These are phyloP conservation scores for Globisporangium polare DNA, from an alignment of 352 stramenopile genomes.

Conservation along the genomic window DNA sequence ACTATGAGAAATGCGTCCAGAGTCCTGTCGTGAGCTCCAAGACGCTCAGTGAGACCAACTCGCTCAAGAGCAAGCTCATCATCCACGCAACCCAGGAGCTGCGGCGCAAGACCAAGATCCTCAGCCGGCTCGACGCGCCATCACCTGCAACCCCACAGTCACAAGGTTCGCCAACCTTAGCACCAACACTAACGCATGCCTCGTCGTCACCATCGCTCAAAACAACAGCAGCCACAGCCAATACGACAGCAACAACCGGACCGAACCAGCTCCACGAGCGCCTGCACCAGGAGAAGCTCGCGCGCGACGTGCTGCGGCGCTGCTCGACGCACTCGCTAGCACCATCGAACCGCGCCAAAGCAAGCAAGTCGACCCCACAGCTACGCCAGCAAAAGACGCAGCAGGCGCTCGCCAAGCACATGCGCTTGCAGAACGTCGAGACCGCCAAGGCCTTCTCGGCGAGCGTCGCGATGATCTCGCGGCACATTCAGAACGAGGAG, in stretches of 20 bases:
- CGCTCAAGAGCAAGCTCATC: slow-evolving; percentile 26
- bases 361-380: slow-evolving; percentile 23
- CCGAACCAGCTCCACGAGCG: slow-evolving; percentile 19
- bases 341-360: slow-evolving; percentile 27
- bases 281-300: slow-evolving; percentile 34
- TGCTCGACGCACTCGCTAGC: slow-evolving; percentile 26
- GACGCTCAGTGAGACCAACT: slow-evolving; percentile 14
- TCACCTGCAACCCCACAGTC: not conserved
- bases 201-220: slow-evolving; percentile 7
- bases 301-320: slow-evolving; percentile 24
- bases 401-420: slow-evolving; percentile 24
- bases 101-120: slow-evolving; percentile 29
- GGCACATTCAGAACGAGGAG: slow-evolving; percentile 68
- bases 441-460: slow-evolving; percentile 56
- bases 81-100: slow-evolving; percentile 32
- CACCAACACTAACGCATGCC: not conserved
- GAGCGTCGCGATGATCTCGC: slow-evolving; percentile 75
- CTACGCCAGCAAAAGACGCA: slow-evolving; percentile 31
- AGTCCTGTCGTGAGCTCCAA: slow-evolving; percentile 20
- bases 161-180: not conserved
- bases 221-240: too few relatives aligned
- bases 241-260: not conserved
- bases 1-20: slow-evolving; percentile 37
- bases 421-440: slow-evolving; percentile 35
- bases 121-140: slow-evolving; percentile 12